Conservation (phyloP, 129 eudicot genomes). For the Silybum marianum region DNA sequence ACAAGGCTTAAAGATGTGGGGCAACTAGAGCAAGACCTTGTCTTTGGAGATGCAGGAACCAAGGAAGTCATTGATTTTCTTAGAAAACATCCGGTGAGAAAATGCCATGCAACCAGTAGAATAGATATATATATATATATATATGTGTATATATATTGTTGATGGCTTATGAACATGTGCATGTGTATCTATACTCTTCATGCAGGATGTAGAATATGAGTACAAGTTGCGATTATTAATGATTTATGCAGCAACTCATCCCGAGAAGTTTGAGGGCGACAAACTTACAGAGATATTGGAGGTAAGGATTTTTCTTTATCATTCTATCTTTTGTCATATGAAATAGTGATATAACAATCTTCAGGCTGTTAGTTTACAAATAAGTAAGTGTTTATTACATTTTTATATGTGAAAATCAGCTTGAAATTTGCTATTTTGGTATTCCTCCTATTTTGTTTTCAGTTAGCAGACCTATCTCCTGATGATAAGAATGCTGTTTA, state of each 20-base stretch:
- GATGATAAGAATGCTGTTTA: conserved; percentile 82
- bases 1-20: conserved; percentile 80
- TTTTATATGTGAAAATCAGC: not conserved
- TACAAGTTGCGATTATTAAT: conserved; percentile 77
- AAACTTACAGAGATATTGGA: conserved; percentile 69
- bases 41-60: conserved; percentile 98
- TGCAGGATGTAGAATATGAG: conserved; percentile 77
- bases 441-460: conserved; percentile 13
- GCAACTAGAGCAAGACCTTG: conserved; percentile 92
- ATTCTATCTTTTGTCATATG: not conserved
- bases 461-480: conserved; percentile 70
- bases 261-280: conserved; percentile 72
- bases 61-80: conserved; percentile 75
- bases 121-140: not conserved
- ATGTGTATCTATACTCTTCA: conserved; percentile 3
- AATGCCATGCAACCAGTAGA: not conserved
- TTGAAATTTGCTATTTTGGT: not conserved
- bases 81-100: conserved; percentile 53
- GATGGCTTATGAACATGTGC: not conserved
- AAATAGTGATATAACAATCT: not conserved
- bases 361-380: not conserved
- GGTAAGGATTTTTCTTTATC: conserved; percentile 36
- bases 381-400: not conserved
- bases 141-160: not conserved
- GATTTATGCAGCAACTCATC: conserved; percentile 83